Base-by-base conservation (phyloP, 2,329 filamentous ascomycete genomes). In the Plenodomus lindquistii region DNA sequence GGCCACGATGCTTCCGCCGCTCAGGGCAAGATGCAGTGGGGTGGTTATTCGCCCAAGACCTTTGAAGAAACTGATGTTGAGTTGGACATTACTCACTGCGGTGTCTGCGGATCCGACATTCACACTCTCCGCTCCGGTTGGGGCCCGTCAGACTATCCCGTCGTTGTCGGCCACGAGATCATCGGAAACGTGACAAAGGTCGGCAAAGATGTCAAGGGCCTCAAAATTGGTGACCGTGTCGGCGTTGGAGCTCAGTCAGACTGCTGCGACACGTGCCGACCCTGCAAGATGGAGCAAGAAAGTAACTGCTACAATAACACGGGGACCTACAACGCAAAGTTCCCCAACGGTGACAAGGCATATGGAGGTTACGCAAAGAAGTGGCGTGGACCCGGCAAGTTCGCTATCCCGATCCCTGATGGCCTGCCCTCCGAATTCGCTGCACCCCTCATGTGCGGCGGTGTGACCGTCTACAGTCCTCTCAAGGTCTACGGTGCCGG, bases 361-460 rank as follows among this genome's bases (percentile, higher is more conserved):
- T 82, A 84, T 63, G 85, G 85, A 41, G 84, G 85, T 18, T 87
- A 86, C 69, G 75, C 82, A 2, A 82, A 79, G 43, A 81, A 88
- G 65, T 81, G 89, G 41, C 81, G 87, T 51, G 83, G 85, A 1
- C 88, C 92, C 72, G 87, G 91, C 72, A 85, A 89, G 73, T 92
- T 81, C 67, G 79, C 78, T 9, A 82, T 84, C 66, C 85, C 85
- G 55, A 92, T 95, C 54, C 90, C 90, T 16, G 88, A 91, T n/a
- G 82, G 79, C 40, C 81, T 94, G 35, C 66, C 75, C 48, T 76
- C 70, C 34, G 73, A 71, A 42, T 73, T 84, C 42, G 88, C 85
- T 1, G 89, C 88, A 1, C 88, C 88, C 4, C 89, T 92, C 85
- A 81, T 94, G 62, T 95, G 90, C 72, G 90, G 88, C 29, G 90